A percentile compares a stretch with the other conserved stretches of the same genome.
Evolutionary conservation across 805 yeast species (phyloP).

Genomic region (Alloascoidea hylecoeti): DNA sequence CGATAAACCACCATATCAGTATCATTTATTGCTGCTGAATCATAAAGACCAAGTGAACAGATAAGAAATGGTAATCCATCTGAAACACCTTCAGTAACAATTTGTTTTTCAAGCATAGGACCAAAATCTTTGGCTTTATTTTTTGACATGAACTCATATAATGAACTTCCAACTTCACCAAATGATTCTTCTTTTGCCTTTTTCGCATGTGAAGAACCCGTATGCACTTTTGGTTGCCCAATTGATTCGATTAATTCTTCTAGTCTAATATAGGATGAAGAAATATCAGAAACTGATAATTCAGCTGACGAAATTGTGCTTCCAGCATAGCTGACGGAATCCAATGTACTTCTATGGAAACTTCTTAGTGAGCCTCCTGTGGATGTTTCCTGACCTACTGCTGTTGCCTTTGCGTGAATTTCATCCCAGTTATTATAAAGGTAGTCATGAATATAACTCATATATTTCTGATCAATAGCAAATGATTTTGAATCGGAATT

Average conservation of each 20-base stretch:
- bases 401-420: conserved; percentile 12
- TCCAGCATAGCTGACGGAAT: not conserved
- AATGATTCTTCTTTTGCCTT: not conserved
- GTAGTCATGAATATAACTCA: conserved; percentile 29
- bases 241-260: not conserved
- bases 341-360: not conserved
- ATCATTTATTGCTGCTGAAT: conserved; percentile 19
- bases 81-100: conserved; percentile 51
- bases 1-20: conserved; percentile 42
- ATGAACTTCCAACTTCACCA: conserved; percentile 14
- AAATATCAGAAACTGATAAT: too few relatives aligned
- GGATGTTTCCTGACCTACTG: not conserved
- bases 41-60: conserved; percentile 23
- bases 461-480: conserved; percentile 4
- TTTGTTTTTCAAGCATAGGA: conserved; percentile 23
- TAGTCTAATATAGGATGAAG: not conserved
- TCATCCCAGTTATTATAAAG: conserved; percentile 33
- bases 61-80: conserved; percentile 66
- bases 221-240: conserved; percentile 1
- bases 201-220: not conserved
- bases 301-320: too few relatives aligned
- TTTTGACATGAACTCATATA: conserved; percentile 64
- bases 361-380: not conserved
- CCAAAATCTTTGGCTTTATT: conserved; percentile 41
- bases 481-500: not conserved